Base-by-base conservation (phyloP, 495 filamentous ascomycete species). In the Lepidopterella palustris region DNA sequence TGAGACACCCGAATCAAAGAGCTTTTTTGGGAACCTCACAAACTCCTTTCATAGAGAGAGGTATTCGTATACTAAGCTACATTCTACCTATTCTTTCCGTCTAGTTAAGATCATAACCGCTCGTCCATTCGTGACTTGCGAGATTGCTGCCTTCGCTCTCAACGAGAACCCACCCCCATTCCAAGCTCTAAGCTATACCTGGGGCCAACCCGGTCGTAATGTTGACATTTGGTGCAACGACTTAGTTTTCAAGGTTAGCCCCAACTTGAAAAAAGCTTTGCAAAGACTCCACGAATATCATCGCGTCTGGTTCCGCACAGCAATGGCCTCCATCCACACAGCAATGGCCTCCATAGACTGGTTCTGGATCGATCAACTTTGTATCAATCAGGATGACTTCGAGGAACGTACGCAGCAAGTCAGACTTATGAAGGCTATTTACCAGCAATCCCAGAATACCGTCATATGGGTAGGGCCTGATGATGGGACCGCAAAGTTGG, bases 381-480 rank as follows among this genome's bases (percentile, higher is more conserved):
- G 47, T 21, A 59, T 59, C 45, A 51, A 58, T 13, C 42, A 51
- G 23, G 45, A 51, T 10, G 20, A 58, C 26, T 25, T 25, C 8
- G 23, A 32, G 9, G 55, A 57, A 24, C 35, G 55, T 10, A 57
- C 28, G 2, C 23, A 49, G 25, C 55, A 57, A 57, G 55, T 57
- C 5, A 28, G 15, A 21, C 26, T 64, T 13, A 72, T 72, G 70
- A 13, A 60, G 8, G 56, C 50, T 3, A 69, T 70, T 23, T 69
- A 70, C 57, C 26, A 55, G 26, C 27, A 48, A 18, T 57, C 66
- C 28, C 24, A 32, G 4, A 32, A 52, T 45, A 58, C 56, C 23
- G 40, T 64, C 26, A 59, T 67, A 27, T 72, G 68, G 66, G 45
- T 70, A 24, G 68, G 70, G 18, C 5, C 52, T 5, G 52, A 32